Evolutionary conservation across 805 yeast species (phyloP).

Genomic region (Kurtzmaniella fragi): DNA sequence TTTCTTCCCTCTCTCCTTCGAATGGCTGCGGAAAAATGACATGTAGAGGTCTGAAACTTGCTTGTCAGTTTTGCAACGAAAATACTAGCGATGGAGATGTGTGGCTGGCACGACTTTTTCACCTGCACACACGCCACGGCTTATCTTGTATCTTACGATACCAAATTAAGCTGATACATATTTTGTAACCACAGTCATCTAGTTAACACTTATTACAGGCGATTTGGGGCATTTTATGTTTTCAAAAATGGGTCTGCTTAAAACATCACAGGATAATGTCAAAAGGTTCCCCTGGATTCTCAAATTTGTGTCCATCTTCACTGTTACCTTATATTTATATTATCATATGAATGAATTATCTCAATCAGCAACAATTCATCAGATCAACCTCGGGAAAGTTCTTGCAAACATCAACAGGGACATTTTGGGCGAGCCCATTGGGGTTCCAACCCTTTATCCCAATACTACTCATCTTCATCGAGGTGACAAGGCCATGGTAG

Average conservation of each 20-base stretch:
- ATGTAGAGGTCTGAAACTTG: background rate
- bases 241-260: too few species aligned
- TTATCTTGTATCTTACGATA: too few species aligned
- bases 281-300: too few species aligned
- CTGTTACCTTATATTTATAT: background rate
- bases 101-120: too few species aligned
- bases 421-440: slow-evolving; percentile 15
- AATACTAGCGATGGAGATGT: too few species aligned
- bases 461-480: slow-evolving; percentile 27
- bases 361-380: background rate
- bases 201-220: too few species aligned
- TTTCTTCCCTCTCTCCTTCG: background rate
- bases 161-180: too few species aligned
- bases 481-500: slow-evolving; percentile 56
- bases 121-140: too few species aligned
- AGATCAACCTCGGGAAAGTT: background rate
- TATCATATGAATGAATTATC: background rate
- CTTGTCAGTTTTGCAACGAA: too few species aligned
- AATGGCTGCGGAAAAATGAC: background rate
- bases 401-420: slow-evolving; percentile 3
- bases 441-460: slow-evolving; percentile 42
- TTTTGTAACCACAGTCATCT: too few species aligned
- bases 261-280: too few species aligned
- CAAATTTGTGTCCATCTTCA: background rate
- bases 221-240: too few species aligned